A percentile compares a stretch with the other conserved stretches of the same genome.
Evolutionary conservation across 345 rosid genomes (phyloP).

Genomic region (Hypericum perforatum): DNA sequence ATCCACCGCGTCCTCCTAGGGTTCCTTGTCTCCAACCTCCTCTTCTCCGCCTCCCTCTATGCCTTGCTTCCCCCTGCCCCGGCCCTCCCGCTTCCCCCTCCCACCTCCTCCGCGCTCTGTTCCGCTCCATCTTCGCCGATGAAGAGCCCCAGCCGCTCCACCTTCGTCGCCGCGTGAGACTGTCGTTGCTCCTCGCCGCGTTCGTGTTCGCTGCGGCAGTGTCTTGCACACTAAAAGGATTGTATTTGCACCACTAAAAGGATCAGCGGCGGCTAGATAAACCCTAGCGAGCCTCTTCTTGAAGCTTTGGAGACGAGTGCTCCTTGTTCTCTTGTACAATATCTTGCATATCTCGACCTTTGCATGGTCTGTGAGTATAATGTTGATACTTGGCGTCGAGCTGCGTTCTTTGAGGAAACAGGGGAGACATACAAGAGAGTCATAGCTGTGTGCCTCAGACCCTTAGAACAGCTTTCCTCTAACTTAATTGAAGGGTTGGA

Average conservation of each 20-base stretch:
- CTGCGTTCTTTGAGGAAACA: conserved; percentile 93
- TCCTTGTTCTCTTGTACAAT: conserved; percentile 61
- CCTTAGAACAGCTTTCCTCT: conserved; percentile 67
- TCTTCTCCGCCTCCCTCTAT: conserved; percentile 48
- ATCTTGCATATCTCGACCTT: conserved; percentile 89
- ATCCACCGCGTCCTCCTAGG: conserved; percentile 15
- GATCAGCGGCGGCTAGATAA: conserved; percentile 96
- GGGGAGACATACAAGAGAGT: conserved; percentile 86
- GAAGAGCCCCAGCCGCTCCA: conserved; percentile 9
- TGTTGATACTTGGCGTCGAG: conserved; percentile 89
- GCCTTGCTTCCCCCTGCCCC: conserved; percentile 36
- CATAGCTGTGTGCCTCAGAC: conserved; percentile 59
- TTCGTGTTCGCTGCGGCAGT: conserved; percentile 52
- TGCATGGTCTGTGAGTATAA: conserved; percentile 87
- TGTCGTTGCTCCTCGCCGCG: conserved; percentile 31
- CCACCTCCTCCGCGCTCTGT: conserved; percentile 29
- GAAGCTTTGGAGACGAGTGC: conserved; percentile 67
- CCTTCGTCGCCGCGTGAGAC: conserved; percentile 39
- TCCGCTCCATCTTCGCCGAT: conserved; percentile 25
- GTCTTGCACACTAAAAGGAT: conserved; percentile 72
- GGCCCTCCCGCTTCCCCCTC: conserved; percentile 25
- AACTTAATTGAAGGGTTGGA: conserved; percentile 51
- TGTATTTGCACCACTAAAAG: conserved; percentile 77
- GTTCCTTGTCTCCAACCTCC: conserved; percentile 32
- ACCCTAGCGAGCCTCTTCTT: conserved; percentile 90